Percentiles rank a stretch among this genome's conserved stretches.
phyloP scores from a whole-genome alignment of 2,329 filamentous ascomycete genomes.

The Colletotrichum falcatum region DNA sequence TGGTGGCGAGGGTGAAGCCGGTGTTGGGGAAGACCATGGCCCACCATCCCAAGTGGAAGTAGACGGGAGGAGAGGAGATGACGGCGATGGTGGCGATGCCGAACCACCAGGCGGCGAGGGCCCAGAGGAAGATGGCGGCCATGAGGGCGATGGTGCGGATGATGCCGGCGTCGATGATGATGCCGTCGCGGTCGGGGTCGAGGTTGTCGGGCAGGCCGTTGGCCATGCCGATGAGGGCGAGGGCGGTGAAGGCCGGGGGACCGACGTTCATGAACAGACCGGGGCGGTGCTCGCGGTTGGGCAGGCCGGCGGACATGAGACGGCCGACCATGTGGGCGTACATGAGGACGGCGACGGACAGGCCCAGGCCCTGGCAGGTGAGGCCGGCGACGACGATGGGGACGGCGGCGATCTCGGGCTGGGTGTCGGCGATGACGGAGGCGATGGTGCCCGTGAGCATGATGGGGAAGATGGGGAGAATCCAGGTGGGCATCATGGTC shows the following conservation, averaged over 20 bases:
- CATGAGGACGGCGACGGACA: conserved; percentile 77
- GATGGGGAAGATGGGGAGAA: conserved; percentile 79
- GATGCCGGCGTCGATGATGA: conserved; percentile 55
- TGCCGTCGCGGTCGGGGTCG: conserved; percentile 56
- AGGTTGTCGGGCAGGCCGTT: conserved; percentile 63
- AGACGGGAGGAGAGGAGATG: conserved; percentile 54
- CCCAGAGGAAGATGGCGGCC: conserved; percentile 72
- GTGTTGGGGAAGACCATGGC: conserved; percentile 73
- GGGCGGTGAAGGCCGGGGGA: conserved; percentile 76
- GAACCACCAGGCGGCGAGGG: conserved; percentile 70
- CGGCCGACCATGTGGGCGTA: conserved; percentile 79
- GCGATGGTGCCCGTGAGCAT: conserved; percentile 81
- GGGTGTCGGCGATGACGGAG: conserved; percentile 70
- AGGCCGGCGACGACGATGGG: conserved; percentile 75
- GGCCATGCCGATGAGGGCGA: conserved; percentile 78
- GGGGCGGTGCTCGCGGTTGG: conserved; percentile 72
- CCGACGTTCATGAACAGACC: conserved; percentile 84
- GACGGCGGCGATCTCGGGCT: conserved; percentile 67
- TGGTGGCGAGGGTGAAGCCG: conserved; percentile 68
- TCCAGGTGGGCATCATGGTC: conserved; percentile 80
- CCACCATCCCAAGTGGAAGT: conserved; percentile 74
- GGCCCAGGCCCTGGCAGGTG: conserved; percentile 77
- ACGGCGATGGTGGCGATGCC: conserved; percentile 53
- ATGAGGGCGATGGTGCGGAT: conserved; percentile 62
- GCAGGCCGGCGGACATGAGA: conserved; percentile 75